These are phyloP conservation scores for Hebeloma cylindrosporum DNA, from an alignment of 768 basidiomycete species.

Conservation along the genomic window DNA sequence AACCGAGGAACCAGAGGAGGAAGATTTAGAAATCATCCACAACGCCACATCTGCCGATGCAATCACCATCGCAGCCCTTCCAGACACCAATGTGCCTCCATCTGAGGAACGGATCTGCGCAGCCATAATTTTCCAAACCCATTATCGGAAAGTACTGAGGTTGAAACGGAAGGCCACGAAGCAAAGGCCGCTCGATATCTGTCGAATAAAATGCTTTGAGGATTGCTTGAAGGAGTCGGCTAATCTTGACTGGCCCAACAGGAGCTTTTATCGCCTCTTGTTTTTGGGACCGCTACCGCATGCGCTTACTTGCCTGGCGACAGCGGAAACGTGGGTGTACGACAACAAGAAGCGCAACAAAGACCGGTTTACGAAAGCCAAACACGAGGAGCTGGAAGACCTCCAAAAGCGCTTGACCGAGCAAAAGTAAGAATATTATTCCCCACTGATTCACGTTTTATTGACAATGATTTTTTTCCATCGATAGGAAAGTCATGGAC, in stretches of 20 bases:
- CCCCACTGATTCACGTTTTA: neutral
- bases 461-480: neutral
- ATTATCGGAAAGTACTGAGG: constrained; percentile 13
- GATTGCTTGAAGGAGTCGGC: constrained; percentile 15
- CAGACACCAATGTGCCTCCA: constrained; percentile 7
- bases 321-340: constrained; percentile 14
- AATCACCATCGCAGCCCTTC: constrained; percentile 13
- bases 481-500: constrained; percentile 17
- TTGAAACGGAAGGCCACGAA: constrained; percentile 9
- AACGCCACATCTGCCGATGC: constrained; percentile 14
- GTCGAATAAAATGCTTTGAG: constrained; percentile 13
- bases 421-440: constrained; percentile 14
- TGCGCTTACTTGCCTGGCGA: constrained; percentile 19
- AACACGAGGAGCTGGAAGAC: constrained; percentile 21
- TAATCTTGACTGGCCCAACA: constrained; percentile 21
- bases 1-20: constrained; percentile 23
- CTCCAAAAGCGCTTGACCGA: constrained; percentile 21
- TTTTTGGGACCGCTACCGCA: constrained; percentile 26
- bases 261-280: constrained; percentile 19
- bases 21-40: constrained; percentile 21
- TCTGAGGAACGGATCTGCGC: constrained; percentile 15
- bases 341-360: constrained; percentile 19
- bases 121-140: constrained; percentile 8
- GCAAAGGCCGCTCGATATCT: constrained; percentile 8
- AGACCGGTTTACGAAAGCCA: constrained; percentile 16